Base-by-base conservation (phyloP, 352 stramenopile genomes). In the Thraustochytrium sp. region DNA sequence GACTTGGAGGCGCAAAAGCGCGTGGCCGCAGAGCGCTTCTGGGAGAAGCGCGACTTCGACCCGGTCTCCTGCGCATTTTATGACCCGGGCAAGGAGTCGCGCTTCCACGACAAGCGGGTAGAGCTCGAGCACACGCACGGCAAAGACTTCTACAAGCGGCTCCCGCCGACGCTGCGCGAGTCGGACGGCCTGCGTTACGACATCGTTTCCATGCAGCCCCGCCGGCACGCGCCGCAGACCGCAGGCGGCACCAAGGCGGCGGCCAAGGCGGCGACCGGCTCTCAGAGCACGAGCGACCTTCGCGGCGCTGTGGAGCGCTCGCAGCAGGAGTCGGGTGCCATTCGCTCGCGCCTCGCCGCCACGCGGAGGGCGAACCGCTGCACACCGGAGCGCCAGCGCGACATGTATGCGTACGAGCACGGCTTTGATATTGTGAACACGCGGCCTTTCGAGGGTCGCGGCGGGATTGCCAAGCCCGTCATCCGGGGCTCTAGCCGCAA, bases 161-260 rank as follows among this genome's bases (percentile, higher is more conserved):
- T 94, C 21, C 90, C 90, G 16, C 89, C 90, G 0, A 86, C 88
- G 2, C 87, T 92, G 44, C 90, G 92, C 42, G 92, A 91, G 34
- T 90, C 87, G 0, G 91, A 92, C 46, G 89, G 90, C 9, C 86
- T 87, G n/a, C 63, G 92, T 26, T 94, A 93, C 86, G 91, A 94
- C 40, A 93, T 94, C 42, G 74, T 94, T 37, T 93, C 91, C 51
- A 90, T 94, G 59, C 73, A 76, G 4, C 85, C 93, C 13, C 59
- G 61, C n/a, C 56, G 46, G 18, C 11, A 26, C 26, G 34, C 34
- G 23, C 77, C 5, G 36, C 13, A 13, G 36, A 51, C 23, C 31
- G n/a, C 51, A 16, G 62, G 31, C 9, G 26, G 34, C 5, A 26
- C 56, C n/a, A n/a, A n/a, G n/a, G n/a, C n/a, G n/a, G n/a, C n/a